Evolutionary conservation across 2,329 filamentous ascomycete genomes (phyloP), one percentile per base, ranked within the genome.

Genomic region (Verticillium longisporum): DNA sequence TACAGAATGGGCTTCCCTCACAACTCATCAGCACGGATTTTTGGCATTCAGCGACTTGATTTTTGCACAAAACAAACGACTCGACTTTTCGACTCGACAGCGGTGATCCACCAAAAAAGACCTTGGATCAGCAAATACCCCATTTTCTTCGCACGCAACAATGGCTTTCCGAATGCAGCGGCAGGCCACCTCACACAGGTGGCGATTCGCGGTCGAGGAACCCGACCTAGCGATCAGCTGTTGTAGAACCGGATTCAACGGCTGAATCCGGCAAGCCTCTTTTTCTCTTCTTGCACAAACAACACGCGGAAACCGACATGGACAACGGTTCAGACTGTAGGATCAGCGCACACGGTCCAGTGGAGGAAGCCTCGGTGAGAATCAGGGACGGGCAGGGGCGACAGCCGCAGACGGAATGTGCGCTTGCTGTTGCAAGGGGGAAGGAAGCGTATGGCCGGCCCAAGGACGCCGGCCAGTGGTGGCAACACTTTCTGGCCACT

Each of bases 21-120:
- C 41, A 50, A 21, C 41, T 62, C 71, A 65, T 69, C 66, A 72
- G 74, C 69, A 74, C 68, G 45, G 70, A 77, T 72, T 74, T 74
- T 74, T 74, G 74, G 77, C 77, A 79, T 79, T 76, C 77, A 79
- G 77, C 76, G 76, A 75, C 69, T 68, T 66, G 67, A 66, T 68
- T 64, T 70, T 66, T 66, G 66, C 41, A 18, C 41, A 18, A 26
- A 50, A 68, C 73, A 63, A 65, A 65, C 68, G 69, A 69, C 65
- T 68, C 67, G 68, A 62, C 60, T 62, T 69, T 67, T 68, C 68
- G 68, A 63, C 63, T 67, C 68, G 71, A 68, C 71, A 75, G 72
- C 70, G 74, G 71, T 62, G 71, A 71, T 72, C 73, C 73, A 76
- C 69, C 67, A 75, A 74, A 64, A 71, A 66, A 71, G 66, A 68